phyloP scores from a whole-genome alignment of 805 yeast species.

The Candida arabinofermentans region DNA sequence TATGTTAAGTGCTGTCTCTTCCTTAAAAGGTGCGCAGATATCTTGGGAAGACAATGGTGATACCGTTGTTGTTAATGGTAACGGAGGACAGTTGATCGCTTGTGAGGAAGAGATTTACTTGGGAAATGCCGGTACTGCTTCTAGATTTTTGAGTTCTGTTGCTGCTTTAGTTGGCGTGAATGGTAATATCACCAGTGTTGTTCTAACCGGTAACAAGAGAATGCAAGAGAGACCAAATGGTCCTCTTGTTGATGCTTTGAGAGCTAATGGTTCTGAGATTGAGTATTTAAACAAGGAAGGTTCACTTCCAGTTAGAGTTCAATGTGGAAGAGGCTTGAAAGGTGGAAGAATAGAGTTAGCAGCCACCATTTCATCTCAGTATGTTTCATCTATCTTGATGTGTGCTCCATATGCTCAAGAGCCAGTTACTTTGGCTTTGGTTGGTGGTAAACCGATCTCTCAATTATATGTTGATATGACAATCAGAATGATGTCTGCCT shows the following conservation, averaged over 20 bases:
- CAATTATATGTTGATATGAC: slow-evolving; percentile 97
- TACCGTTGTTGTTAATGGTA: slow-evolving; percentile 78
- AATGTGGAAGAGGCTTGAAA: slow-evolving; percentile 64
- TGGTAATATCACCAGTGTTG: slow-evolving; percentile 39
- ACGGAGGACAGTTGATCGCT: slow-evolving; percentile 73
- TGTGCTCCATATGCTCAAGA: slow-evolving; percentile 93
- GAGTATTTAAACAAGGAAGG: slow-evolving; percentile 71
- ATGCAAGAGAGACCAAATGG: slow-evolving; percentile 98
- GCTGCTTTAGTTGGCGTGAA: slow-evolving; percentile 73
- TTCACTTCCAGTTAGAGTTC: slow-evolving; percentile 76
- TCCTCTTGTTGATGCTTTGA: slow-evolving; percentile 88
- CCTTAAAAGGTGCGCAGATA: slow-evolving; percentile 77
- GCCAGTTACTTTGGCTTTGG: slow-evolving; percentile 83
- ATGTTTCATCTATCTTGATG: slow-evolving; percentile 93
- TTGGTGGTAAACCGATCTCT: slow-evolving; percentile 96
- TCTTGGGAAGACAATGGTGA: slow-evolving; percentile 86
- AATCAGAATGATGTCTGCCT: slow-evolving; percentile 86
- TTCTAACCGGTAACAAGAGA: slow-evolving; percentile 89
- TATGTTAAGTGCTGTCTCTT: slow-evolving; percentile 83
- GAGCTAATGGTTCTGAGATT: slow-evolving; percentile 71
- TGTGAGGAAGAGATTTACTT: slow-evolving; percentile 68
- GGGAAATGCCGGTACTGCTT: slow-evolving; percentile 98
- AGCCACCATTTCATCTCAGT: slow-evolving; percentile 96
- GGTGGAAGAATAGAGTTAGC: slow-evolving; percentile 94
- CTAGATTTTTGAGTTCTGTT: slow-evolving; percentile 88